Base-by-base conservation (phyloP, 257 asterid genomes). In the Paulownia fortunei region DNA sequence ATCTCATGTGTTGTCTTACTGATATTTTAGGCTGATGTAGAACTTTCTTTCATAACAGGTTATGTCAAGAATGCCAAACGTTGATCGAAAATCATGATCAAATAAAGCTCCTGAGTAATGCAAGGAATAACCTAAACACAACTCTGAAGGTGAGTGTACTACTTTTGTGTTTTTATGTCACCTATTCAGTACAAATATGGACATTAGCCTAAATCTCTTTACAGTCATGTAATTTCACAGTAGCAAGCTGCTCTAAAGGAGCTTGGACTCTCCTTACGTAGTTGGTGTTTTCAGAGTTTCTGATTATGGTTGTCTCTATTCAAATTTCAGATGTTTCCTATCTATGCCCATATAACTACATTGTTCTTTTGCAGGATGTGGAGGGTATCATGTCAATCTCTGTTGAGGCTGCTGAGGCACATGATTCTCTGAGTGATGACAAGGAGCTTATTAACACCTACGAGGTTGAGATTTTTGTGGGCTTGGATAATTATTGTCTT, bases 381-480 rank as follows among this genome's bases (percentile, higher is more conserved):
- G 97, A 90, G 82, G 99, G 99, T 70, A 92, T 96, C 98, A 93
- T 96, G 99, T 96, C 99, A 54, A 96, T 96, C 81, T 93, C 98
- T 42, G 90, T 64, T 46, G 99, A 96, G 90, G 98, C 99, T 39
- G 79, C 97, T 71, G 99, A 84, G 79, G 98, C 98, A 37, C 90
- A 84, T 58, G 92, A 90, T 79, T 92, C 99, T 58, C 84, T 93
- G 83, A 91, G 95, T 74, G 91, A 96, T 85, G 98, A 93, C 79
- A 96, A 85, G 89, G 99, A 96, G 83, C 97, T 96, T 72, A 90
- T 92, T 46, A 88, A 82, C 88, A 92, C 99, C 68, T 96, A 90
- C 39, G 99, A 96, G 96, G 99, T 96, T 75, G 79, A 62, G 41
- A 79, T 67, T 75, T 67, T 72, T 77, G 11, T 75, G 32, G 41